A percentile compares a stretch with the other conserved stretches of the same genome.
Conservation (phyloP, 2,329 filamentous ascomycete genomes). For the Macrophomina tecta region DNA sequence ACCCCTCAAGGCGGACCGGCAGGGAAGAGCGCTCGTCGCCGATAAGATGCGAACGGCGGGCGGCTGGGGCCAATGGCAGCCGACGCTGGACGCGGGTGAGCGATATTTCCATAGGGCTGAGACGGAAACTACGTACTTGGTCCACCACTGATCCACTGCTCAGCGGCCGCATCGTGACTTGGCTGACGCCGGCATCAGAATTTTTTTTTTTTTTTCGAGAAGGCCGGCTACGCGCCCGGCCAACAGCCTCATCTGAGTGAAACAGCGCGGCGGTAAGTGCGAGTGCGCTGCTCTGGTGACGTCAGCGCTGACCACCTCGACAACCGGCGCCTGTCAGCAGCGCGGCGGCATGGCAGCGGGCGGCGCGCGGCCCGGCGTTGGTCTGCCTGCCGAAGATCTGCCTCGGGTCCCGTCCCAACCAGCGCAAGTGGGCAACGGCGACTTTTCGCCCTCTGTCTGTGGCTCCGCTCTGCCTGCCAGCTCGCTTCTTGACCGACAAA, state of each 20-base stretch:
- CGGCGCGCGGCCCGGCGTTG: conserved; percentile 5
- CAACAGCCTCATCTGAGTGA: conserved; percentile 8
- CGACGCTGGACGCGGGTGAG: conserved; percentile 6
- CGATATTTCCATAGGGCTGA: conserved; percentile 26
- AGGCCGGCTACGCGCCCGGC: conserved; percentile 1
- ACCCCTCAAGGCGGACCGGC: not conserved
- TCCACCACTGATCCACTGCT: conserved; percentile 22
- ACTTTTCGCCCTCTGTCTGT: not conserved
- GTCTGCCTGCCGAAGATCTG: conserved; percentile 2
- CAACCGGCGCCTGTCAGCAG: not conserved
- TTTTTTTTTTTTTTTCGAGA: conserved; percentile 16
- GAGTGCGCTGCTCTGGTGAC: conserved; percentile 6
- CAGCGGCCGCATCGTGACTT: not conserved
- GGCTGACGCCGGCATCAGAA: conserved; percentile 3
- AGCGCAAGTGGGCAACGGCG: not conserved
- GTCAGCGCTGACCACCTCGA: not conserved
- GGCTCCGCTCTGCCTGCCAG: not conserved
- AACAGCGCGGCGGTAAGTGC: not conserved
- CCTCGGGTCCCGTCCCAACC: not conserved
- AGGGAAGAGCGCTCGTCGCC: conserved; percentile 5
- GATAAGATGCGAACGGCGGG: not conserved
- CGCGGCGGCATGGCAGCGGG: not conserved
- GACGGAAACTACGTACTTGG: conserved; percentile 22
- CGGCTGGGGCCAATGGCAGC: not conserved
- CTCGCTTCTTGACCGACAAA: conserved; percentile 1